A percentile compares a stretch with the other conserved stretches of the same genome.
Conservation (phyloP, 257 asterid genomes). For the Buddleja alternifolia region DNA sequence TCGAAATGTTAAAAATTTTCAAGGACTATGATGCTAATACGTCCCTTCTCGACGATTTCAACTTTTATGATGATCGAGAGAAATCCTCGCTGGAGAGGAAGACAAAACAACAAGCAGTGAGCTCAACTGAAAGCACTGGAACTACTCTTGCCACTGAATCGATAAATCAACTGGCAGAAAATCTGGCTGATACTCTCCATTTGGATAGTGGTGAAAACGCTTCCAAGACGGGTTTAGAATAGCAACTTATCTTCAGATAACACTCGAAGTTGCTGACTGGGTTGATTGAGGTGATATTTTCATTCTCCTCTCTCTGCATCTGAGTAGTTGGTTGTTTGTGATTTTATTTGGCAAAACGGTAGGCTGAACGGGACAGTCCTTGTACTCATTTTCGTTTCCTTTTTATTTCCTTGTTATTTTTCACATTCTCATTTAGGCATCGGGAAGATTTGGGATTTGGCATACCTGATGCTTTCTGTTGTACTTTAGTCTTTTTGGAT, state of each 20-base stretch:
- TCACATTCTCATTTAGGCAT: conserved; percentile 30
- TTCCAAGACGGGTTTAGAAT: conserved; percentile 57
- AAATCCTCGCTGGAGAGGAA: conserved; percentile 75
- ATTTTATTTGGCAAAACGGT: conserved; percentile 34
- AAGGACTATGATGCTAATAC: conserved; percentile 85
- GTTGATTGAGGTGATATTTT: conserved; percentile 54
- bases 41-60: conserved; percentile 89
- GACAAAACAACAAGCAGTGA: conserved; percentile 68
- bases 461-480: conserved; percentile 38
- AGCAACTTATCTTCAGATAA: conserved; percentile 27
- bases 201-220: conserved; percentile 62
- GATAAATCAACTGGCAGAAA: conserved; percentile 74
- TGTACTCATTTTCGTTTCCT: conserved; percentile 19
- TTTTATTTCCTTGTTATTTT: background rate
- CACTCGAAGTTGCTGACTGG: conserved; percentile 46
- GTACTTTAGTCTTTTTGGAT: conserved; percentile 37
- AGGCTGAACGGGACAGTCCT: conserved; percentile 36
- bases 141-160: conserved; percentile 56
- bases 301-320: conserved; percentile 43
- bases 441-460: conserved; percentile 34
- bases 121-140: conserved; percentile 46
- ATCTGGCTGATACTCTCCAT: conserved; percentile 64
- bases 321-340: conserved; percentile 46
- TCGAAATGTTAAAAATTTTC: conserved; percentile 89
- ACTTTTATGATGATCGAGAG: conserved; percentile 86